Conservation (phyloP, 2,329 filamentous ascomycete genomes). For the Fusarium pseudograminearum region DNA sequence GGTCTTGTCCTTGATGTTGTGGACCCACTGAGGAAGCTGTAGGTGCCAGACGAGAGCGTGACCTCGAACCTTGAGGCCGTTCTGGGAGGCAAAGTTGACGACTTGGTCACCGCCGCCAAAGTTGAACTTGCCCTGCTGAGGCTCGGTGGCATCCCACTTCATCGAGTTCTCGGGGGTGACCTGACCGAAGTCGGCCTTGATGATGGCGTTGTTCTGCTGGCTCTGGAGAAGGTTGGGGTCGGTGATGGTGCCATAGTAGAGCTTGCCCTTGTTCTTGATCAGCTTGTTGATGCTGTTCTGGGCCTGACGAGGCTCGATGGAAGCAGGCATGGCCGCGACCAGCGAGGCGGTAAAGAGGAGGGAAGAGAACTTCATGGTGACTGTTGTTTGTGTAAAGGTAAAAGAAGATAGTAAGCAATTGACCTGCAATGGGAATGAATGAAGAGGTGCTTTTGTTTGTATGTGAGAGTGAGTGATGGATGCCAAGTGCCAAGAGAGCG, state of each 20-base stretch:
- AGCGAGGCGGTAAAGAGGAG: conserved; percentile 29
- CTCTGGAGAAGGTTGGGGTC: conserved; percentile 65
- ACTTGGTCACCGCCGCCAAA: conserved; percentile 69
- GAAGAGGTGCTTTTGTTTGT: conserved; percentile 10
- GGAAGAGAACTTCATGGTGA: conserved; percentile 24
- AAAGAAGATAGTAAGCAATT: conserved; percentile 11
- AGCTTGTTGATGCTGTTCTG: conserved; percentile 18
- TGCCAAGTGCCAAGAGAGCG: conserved; percentile 22
- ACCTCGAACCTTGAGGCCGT: conserved; percentile 68
- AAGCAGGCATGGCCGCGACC: conserved; percentile 28
- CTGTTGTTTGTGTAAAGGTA: not conserved
- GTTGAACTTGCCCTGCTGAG: conserved; percentile 62
- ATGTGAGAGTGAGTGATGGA: conserved; percentile 7
- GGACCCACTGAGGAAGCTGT: conserved; percentile 72
- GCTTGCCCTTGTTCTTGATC: conserved; percentile 70
- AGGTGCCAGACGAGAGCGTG: conserved; percentile 76
- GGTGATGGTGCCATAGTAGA: conserved; percentile 71
- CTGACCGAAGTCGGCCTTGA: conserved; percentile 73
- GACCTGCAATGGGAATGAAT: conserved; percentile 20
- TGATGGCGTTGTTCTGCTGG: conserved; percentile 54
- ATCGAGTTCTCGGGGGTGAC: conserved; percentile 77
- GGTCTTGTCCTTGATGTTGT: conserved; percentile 62
- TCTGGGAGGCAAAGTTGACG: conserved; percentile 67
- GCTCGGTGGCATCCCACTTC: conserved; percentile 70
- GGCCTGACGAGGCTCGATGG: conserved; percentile 23